Conservation (phyloP, 768 basidiomycete species). For the Piloderma croceum region DNA sequence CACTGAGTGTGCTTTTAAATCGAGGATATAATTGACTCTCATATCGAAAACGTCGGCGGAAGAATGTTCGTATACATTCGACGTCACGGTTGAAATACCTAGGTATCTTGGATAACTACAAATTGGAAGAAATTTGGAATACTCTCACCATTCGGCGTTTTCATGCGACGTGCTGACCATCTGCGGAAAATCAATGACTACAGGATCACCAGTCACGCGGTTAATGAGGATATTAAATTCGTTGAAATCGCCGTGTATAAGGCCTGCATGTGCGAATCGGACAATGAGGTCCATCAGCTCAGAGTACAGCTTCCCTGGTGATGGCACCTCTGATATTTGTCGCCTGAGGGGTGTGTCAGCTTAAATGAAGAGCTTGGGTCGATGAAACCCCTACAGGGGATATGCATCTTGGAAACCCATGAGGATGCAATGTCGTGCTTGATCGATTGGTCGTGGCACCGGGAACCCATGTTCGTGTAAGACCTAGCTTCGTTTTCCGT, state of each 20-base stretch:
- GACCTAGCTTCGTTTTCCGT: slow-evolving; percentile 55
- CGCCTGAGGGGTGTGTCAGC: slow-evolving; percentile 44
- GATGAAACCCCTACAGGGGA: slow-evolving; percentile 64
- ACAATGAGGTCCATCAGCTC: slow-evolving; percentile 93
- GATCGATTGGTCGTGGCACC: slow-evolving; percentile 89
- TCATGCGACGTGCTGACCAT: slow-evolving; percentile 97
- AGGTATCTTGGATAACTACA: slow-evolving; percentile 9
- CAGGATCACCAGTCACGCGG: slow-evolving; percentile 26
- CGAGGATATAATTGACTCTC: slow-evolving; percentile 86
- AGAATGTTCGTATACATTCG: slow-evolving; percentile 91
- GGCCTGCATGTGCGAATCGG: slow-evolving; percentile 84
- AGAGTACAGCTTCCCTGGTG: slow-evolving; percentile 88
- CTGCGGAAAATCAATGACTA: slow-evolving; percentile 98
- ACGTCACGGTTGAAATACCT: slow-evolving; percentile 99
- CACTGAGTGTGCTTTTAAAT: slow-evolving; percentile 62
- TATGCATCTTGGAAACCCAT: slow-evolving; percentile 97
- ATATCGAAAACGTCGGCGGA: slow-evolving; percentile 85
- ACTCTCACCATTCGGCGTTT: slow-evolving; percentile 88
- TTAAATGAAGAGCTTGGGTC: not conserved
- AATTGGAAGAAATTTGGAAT: slow-evolving; percentile 6
- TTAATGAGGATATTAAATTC: slow-evolving; percentile 98
- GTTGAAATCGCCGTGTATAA: slow-evolving; percentile 99
- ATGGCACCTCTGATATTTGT: slow-evolving; percentile 76
- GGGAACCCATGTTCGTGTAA: slow-evolving; percentile 90
- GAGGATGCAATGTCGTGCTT: slow-evolving; percentile 88